Conservation (phyloP, 345 rosid genomes). For the Trapa bicornis region DNA sequence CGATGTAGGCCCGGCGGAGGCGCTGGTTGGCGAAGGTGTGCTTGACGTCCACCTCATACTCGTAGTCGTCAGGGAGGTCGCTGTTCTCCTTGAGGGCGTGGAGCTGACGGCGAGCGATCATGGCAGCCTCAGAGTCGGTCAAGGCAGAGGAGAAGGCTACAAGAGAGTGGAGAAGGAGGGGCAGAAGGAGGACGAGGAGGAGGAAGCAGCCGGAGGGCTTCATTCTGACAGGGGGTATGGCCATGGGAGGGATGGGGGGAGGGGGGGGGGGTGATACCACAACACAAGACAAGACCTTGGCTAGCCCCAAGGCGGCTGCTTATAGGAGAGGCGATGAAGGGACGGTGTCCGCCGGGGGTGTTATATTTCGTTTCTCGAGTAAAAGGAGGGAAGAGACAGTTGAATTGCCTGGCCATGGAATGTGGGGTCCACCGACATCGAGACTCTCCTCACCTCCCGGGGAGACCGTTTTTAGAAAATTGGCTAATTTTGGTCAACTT, state of each 20-base stretch:
- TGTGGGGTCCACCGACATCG: not conserved
- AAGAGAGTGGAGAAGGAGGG: not conserved
- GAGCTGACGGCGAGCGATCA: constrained; percentile 3
- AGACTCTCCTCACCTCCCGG: not conserved
- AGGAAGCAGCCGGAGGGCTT: constrained; percentile 1
- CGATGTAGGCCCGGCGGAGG: constrained; percentile 16
- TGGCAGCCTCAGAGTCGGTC: not conserved
- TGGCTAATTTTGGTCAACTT: no score
- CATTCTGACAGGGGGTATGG: not conserved
- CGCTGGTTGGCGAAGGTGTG: not conserved
- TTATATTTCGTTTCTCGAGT: not conserved
- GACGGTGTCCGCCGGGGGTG: not conserved
- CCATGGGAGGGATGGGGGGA: not conserved
- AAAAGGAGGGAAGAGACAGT: not conserved
- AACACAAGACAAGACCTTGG: not conserved
- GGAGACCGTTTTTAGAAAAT: no score
- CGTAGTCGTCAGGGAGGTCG: not conserved
- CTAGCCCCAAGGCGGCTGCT: constrained; percentile 6
- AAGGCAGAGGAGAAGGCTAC: not conserved
- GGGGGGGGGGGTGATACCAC: not conserved
- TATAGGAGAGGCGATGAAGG: not conserved
- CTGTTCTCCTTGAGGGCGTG: not conserved
- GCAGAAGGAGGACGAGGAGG: no score
- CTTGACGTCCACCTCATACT: not conserved
- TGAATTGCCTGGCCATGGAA: not conserved